Evolutionary conservation across 2,329 filamentous ascomycete genomes (phyloP).

Genomic region (Rhynchosporium secalis): DNA sequence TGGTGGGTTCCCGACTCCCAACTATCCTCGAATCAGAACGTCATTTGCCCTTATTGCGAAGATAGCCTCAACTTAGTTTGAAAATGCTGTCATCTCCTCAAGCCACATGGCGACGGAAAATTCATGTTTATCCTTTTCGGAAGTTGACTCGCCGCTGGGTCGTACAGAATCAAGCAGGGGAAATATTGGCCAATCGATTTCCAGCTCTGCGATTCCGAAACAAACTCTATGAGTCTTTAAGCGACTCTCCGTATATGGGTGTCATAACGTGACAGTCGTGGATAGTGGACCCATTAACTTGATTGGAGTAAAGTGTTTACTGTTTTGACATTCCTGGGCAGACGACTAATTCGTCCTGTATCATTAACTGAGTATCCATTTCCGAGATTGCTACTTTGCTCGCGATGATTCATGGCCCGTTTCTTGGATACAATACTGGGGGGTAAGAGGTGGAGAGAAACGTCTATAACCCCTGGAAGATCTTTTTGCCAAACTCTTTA

Average conservation of each 20-base stretch:
- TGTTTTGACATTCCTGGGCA: slow-evolving; percentile 1
- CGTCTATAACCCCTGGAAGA: too few species aligned
- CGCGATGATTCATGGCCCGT: not conserved
- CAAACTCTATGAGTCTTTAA: not conserved
- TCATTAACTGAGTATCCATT: too few species aligned
- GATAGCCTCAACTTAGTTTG: too few species aligned
- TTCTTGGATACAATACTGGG: not conserved
- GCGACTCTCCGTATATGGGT: not conserved
- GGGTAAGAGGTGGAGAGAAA: slow-evolving; percentile 16
- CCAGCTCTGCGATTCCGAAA: not conserved
- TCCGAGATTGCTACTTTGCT: not conserved
- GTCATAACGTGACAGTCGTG: slow-evolving; percentile 3
- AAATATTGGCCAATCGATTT: too few species aligned
- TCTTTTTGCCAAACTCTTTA: too few species aligned
- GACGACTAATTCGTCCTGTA: not conserved
- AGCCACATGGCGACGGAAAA: too few species aligned
- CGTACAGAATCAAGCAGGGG: too few species aligned
- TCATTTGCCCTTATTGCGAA: not conserved
- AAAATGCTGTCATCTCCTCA: too few species aligned
- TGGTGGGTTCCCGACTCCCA: slow-evolving; percentile 7
- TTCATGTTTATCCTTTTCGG: too few species aligned
- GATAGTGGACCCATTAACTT: slow-evolving; percentile 10
- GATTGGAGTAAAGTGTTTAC: slow-evolving; percentile 13
- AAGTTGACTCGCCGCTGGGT: too few species aligned
- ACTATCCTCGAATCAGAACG: slow-evolving; percentile 6